These are phyloP conservation scores for Alternaria infectoria DNA, from an alignment of 2,329 filamentous ascomycete genomes.

Conservation along the genomic window DNA sequence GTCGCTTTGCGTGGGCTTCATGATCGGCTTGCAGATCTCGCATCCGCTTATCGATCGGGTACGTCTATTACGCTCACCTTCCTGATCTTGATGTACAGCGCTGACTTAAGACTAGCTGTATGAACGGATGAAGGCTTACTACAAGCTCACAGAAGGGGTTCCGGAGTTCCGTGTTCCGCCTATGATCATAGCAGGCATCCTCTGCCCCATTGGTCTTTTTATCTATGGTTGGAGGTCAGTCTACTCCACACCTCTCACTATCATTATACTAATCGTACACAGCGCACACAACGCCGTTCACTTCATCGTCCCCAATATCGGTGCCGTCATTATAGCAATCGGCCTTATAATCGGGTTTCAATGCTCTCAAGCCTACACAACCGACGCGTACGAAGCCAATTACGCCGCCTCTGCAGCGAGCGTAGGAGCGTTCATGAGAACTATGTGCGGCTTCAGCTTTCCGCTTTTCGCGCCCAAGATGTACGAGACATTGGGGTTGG, in stretches of 20 bases:
- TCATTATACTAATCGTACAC: background rate
- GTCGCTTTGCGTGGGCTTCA: slow-evolving; percentile 66
- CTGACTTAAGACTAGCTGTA: slow-evolving; percentile 24
- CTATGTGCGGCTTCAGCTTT: slow-evolving; percentile 61
- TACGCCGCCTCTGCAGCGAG: slow-evolving; percentile 59
- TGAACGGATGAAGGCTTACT: slow-evolving; percentile 28
- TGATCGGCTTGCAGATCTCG: slow-evolving; percentile 51
- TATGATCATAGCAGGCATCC: slow-evolving; percentile 61
- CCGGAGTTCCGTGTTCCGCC: slow-evolving; percentile 57
- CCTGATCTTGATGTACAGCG: background rate
- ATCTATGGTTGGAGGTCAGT: slow-evolving; percentile 61
- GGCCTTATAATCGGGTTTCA: slow-evolving; percentile 62
- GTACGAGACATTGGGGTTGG: slow-evolving; percentile 64
- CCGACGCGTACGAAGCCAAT: slow-evolving; percentile 64
- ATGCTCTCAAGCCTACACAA: slow-evolving; percentile 67
- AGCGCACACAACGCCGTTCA: slow-evolving; percentile 57
- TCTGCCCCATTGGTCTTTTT: slow-evolving; percentile 56
- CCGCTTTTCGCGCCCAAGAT: slow-evolving; percentile 64
- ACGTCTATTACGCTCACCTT: slow-evolving; percentile 1
- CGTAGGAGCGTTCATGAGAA: slow-evolving; percentile 64
- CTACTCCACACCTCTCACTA: background rate
- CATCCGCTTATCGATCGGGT: slow-evolving; percentile 55
- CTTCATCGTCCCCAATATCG: slow-evolving; percentile 63
- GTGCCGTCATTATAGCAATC: slow-evolving; percentile 56
- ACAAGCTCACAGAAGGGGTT: slow-evolving; percentile 38